Evolutionary conservation across 306 rosid genomes (phyloP).

Genomic region (Geum urbanum): DNA sequence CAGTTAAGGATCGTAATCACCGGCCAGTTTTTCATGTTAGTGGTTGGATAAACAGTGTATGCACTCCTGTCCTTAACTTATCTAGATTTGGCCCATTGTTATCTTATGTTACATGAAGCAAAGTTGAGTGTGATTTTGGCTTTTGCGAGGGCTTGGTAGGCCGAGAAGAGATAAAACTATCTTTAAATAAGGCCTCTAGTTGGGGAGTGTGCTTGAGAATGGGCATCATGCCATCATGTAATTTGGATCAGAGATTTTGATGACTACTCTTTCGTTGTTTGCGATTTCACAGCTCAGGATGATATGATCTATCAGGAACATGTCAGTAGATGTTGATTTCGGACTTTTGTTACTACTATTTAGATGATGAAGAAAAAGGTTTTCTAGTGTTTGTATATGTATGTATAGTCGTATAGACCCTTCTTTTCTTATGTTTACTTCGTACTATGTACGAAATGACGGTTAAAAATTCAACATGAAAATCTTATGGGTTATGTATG

Average conservation of each 20-base stretch:
- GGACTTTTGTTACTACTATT: not conserved
- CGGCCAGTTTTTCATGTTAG: conserved; percentile 18
- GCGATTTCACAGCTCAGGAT: not conserved
- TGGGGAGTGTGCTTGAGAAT: conserved; percentile 6
- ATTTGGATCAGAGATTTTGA: conserved; percentile 16
- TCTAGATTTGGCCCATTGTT: conserved; percentile 14
- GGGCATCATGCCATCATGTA: conserved; percentile 17
- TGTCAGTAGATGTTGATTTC: not conserved
- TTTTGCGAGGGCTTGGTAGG: conserved; percentile 18
- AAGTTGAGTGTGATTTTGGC: conserved; percentile 13
- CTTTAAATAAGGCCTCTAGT: conserved; percentile 18
- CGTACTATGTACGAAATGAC: not conserved
- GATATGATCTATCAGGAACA: not conserved
- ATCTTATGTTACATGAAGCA: conserved; percentile 12
- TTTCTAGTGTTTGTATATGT: not conserved
- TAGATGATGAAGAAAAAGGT: conserved; percentile 9
- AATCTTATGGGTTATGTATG: not conserved
- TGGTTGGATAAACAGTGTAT: conserved; percentile 20
- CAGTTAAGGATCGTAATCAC: conserved; percentile 14
- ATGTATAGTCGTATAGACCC: not conserved
- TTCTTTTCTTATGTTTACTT: not conserved
- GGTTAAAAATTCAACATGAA: not conserved
- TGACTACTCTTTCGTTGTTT: not conserved
- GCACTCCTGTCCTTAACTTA: conserved; percentile 11
- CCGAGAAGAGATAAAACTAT: conserved; percentile 17